These are phyloP conservation scores for Moricandia arvensis DNA, from an alignment of 345 rosid species.

Conservation along the genomic window DNA sequence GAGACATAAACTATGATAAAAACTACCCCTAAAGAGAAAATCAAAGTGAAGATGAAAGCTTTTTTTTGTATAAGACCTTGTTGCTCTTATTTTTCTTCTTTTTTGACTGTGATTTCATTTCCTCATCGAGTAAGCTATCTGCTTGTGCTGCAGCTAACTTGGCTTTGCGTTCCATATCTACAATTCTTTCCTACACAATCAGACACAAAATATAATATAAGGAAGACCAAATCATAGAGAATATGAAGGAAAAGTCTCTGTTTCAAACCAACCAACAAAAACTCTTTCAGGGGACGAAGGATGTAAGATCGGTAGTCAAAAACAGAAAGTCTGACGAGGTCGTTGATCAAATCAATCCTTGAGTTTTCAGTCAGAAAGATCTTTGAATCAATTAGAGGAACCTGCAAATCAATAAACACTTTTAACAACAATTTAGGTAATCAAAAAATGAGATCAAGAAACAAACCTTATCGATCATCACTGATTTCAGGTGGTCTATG, in stretches of 20 bases:
- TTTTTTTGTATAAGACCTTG: conserved; percentile 3
- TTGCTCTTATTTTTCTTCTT: conserved; percentile 22
- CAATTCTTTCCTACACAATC: not conserved
- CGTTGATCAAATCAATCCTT: not conserved
- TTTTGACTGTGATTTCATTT: not conserved
- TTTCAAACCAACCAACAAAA: not conserved
- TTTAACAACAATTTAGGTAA: not conserved
- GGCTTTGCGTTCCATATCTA: not conserved
- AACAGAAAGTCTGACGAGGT: not conserved
- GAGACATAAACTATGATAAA: not conserved
- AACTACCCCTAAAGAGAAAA: not conserved
- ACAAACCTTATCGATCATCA: not conserved
- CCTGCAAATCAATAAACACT: not conserved
- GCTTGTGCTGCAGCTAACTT: conserved; percentile 5
- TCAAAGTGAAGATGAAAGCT: not conserved
- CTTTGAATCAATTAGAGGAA: conserved; percentile 10
- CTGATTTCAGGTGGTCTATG: not conserved
- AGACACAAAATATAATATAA: not conserved
- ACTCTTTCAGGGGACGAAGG: not conserved
- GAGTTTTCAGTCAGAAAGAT: conserved; percentile 5
- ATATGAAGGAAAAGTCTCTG: not conserved
- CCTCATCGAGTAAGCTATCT: not conserved
- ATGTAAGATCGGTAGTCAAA: conserved; percentile 4
- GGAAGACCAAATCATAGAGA: not conserved
- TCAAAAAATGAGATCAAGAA: not conserved